Evolutionary conservation across 2,329 filamentous ascomycete genomes (phyloP), one percentile per base, ranked within the genome.

Genomic region (Orbilia oligospora): DNA sequence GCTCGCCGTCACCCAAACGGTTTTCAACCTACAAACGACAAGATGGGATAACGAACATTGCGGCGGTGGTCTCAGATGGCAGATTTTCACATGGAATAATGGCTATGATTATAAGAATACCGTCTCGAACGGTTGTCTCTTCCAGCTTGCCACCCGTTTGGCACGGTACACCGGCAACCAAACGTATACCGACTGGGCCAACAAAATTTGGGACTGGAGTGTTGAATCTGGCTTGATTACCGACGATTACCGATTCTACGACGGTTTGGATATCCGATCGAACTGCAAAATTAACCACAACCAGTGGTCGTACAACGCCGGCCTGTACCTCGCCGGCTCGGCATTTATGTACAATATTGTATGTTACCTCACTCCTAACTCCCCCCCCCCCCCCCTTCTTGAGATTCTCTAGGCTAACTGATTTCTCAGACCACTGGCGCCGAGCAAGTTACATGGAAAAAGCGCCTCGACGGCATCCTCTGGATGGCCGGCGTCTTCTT

Each of bases 101-200:
- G 93, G 93, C 14, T 91, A 94, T 83, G 88, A 90, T 82, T 96
- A 97, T 88, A 96, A 91, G 82, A 91, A 91, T 84, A 87, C 88
- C 22, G 90, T 91, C 80, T 89, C 89, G 56, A 91, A 91, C 85
- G 90, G 90, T 5, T 90, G 89, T 84, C 91, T 91, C 84, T 91
- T 91, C 85, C 91, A 91, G 83, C 83, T 91, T 24, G 90, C 89
- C 22, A 87, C 93, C 6, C 90, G 93, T 16, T 87, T 97, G 5
- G 91, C 92, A 0, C 87, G 91, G 12, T 96, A 93, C 85, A 97
- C 93, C 0, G 89, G 90, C 58, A 96, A 97, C 84, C 83, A 88
- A 69, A 96, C 92, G 0, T 97, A 97, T 83, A 87, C 89, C 8
- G 88, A 92, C 12, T 94, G 91, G 92, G 93, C 93, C 0, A 87